Percentiles rank a stretch among this genome's conserved stretches.
Evolutionary conservation across 1,284 basidiomycete genomes (phyloP).

Genomic region (Boletus smithii): DNA sequence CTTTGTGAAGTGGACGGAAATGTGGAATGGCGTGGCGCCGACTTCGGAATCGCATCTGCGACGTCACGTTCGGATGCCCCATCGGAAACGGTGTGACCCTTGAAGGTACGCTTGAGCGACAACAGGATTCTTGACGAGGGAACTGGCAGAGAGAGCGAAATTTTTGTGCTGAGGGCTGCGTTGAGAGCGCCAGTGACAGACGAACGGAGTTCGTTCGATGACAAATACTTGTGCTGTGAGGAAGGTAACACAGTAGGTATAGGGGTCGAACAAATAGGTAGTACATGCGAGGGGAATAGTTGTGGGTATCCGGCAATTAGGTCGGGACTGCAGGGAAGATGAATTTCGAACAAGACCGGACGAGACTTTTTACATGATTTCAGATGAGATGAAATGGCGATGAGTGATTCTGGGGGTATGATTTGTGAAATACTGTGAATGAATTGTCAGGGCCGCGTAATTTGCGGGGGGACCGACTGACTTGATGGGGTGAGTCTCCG

Average conservation of each 20-base stretch:
- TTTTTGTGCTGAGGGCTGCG: conserved; percentile 42
- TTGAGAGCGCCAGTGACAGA: conserved; percentile 43
- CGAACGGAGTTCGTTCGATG: conserved; percentile 31
- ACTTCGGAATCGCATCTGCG: background rate
- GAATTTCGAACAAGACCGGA: conserved; percentile 50
- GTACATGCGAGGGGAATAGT: conserved; percentile 15
- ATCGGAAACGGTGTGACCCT: conserved; percentile 1
- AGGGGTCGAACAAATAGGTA: conserved; percentile 11
- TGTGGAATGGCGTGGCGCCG: background rate
- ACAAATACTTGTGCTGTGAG: conserved; percentile 23
- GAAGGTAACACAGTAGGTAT: conserved; percentile 16
- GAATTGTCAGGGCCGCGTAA: conserved; percentile 11
- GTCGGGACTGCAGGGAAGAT: conserved; percentile 42
- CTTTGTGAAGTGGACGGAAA: conserved; percentile 3
- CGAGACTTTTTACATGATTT: conserved; percentile 30
- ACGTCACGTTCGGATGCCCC: background rate
- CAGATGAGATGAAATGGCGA: conserved; percentile 54
- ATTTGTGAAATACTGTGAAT: conserved; percentile 57
- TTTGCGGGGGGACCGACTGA: conserved; percentile 32
- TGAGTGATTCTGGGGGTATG: conserved; percentile 58
- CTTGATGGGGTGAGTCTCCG: conserved; percentile 83
- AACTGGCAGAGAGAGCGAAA: conserved; percentile 26
- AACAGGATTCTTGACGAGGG: conserved; percentile 21
- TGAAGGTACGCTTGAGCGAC: conserved; percentile 27
- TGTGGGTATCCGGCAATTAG: conserved; percentile 34